Conservation (phyloP, 495 filamentous ascomycete species). For the Penicillium angulare region DNA sequence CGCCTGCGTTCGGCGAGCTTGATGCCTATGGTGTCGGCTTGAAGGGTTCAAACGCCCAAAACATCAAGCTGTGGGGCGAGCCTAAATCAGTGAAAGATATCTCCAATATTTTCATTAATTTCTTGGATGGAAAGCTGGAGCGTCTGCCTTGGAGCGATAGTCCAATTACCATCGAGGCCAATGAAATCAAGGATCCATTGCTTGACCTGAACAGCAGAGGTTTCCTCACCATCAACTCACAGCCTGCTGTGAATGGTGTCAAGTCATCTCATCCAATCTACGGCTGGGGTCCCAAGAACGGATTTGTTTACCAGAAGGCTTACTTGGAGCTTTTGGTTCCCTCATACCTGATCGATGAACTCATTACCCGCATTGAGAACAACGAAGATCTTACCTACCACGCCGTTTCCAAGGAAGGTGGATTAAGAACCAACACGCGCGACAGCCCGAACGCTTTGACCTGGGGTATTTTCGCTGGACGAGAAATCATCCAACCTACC, state of each 20-base stretch:
- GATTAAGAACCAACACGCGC: conserved; percentile 79
- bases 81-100: conserved; percentile 79
- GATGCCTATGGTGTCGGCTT: conserved; percentile 94
- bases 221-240: conserved; percentile 94
- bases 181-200: conserved; percentile 70
- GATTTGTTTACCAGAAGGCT: conserved; percentile 98
- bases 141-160: conserved; percentile 94
- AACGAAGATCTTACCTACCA: conserved; percentile 88
- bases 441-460: conserved; percentile 93
- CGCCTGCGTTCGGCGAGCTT: conserved; percentile 94
- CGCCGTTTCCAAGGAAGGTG: conserved; percentile 77
- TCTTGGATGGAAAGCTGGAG: conserved; percentile 74
- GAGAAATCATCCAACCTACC: conserved; percentile 99
- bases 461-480: conserved; percentile 98
- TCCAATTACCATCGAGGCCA: conserved; percentile 77
- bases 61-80: conserved; percentile 91
- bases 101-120: conserved; percentile 76
- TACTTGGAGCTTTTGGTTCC: conserved; percentile 91
- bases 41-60: conserved; percentile 95
- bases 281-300: conserved; percentile 92
- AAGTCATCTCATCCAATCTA: conserved; percentile 82
- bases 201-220: conserved; percentile 81
- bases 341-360: conserved; percentile 71
- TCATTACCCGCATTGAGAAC: conserved; percentile 75
- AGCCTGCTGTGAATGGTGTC: conserved; percentile 91